Conservation (phyloP, 2,329 filamentous ascomycete genomes). For the Aspergillus fijiensis region DNA sequence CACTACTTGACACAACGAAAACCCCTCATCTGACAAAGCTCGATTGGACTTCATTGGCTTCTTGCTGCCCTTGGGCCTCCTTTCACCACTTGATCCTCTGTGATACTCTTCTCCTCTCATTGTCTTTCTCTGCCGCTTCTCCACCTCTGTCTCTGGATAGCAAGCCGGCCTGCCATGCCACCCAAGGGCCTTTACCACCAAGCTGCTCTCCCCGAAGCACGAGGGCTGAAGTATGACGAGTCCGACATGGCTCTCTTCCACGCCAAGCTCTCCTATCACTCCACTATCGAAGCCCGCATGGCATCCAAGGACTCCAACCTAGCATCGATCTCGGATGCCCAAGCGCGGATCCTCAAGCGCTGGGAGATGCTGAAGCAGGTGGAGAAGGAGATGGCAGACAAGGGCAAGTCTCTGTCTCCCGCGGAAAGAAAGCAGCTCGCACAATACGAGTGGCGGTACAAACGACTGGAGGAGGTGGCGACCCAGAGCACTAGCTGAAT, state of each 20-base stretch:
- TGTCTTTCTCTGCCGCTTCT: neutral
- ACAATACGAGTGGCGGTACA: constrained; percentile 38
- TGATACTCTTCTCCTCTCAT: neutral
- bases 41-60: neutral
- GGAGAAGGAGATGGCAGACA: constrained; percentile 35
- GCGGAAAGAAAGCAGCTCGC: constrained; percentile 33
- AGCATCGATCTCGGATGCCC: constrained; percentile 34
- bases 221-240: constrained; percentile 38
- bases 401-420: constrained; percentile 31
- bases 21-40: neutral
- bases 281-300: constrained; percentile 36
- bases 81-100: neutral
- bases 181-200: constrained; percentile 22
- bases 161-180: constrained; percentile 21
- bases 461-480: constrained; percentile 33
- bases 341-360: constrained; percentile 35
- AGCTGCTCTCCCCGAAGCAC: constrained; percentile 31
- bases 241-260: constrained; percentile 40
- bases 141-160: neutral
- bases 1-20: neutral
- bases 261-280: constrained; percentile 36
- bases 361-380: constrained; percentile 38
- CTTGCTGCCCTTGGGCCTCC: neutral
- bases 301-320: constrained; percentile 35
- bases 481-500: constrained; percentile 22